Conservation (phyloP, 106 monocot genomes). For the Dendrobium officinale region DNA sequence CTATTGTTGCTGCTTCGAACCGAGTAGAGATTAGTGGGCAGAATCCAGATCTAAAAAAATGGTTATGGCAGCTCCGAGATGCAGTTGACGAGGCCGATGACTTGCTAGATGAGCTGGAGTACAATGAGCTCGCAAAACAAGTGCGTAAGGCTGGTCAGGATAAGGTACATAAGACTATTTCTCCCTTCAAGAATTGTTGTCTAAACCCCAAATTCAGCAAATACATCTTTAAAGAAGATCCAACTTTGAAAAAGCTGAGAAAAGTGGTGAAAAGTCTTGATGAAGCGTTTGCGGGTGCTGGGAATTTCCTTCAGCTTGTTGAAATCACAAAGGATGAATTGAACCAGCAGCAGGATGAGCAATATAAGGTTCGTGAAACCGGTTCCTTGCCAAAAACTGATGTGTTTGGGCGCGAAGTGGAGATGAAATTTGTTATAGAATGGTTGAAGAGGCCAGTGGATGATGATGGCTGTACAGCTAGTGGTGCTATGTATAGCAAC, state of each 20-base stretch:
- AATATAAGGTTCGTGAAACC: conserved; percentile 7
- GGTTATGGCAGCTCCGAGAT: conserved; percentile 18
- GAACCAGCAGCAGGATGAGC: not conserved
- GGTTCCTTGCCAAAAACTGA: conserved; percentile 5
- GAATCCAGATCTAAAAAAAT: conserved; percentile 9
- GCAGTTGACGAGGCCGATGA: conserved; percentile 26
- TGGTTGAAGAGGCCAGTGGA: conserved; percentile 6
- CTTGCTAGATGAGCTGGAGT: conserved; percentile 24
- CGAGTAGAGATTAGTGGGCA: not conserved
- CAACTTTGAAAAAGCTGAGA: conserved; percentile 1
- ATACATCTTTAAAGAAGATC: not conserved
- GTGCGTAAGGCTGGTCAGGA: not conserved
- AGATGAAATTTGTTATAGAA: conserved; percentile 6
- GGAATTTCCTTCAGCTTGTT: not conserved
- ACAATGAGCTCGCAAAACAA: conserved; percentile 12
- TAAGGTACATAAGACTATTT: not conserved
- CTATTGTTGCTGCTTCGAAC: conserved; percentile 6
- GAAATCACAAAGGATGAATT: not conserved
- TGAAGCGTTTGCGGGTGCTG: conserved; percentile 2
- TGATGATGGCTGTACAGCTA: not conserved
- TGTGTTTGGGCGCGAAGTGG: conserved; percentile 17
- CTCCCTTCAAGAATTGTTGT: not conserved
- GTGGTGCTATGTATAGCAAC: not conserved
- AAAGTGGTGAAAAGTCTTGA: conserved; percentile 11
- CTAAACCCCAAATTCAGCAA: not conserved